Evolutionary conservation across 352 stramenopile species (phyloP).

Genomic region (Phytophthora pinifolia): DNA sequence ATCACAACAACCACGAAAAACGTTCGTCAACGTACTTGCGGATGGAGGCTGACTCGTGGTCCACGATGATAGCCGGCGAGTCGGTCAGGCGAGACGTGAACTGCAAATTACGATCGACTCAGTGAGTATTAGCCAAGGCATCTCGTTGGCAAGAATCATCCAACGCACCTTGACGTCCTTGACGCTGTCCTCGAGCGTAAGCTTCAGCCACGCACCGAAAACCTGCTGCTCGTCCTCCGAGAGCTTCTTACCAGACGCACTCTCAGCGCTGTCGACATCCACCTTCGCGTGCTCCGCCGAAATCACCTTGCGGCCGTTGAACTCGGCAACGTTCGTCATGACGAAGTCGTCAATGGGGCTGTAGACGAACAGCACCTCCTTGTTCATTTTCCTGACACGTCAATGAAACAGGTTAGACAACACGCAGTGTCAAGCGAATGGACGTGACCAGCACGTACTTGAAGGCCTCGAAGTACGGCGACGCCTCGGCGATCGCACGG

Average conservation of each 20-base stretch:
- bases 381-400: conserved; percentile 74
- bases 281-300: conserved; percentile 96
- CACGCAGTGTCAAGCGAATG: not conserved
- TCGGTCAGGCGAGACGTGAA: conserved; percentile 91
- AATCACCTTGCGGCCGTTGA: conserved; percentile 95
- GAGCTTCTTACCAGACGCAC: conserved; percentile 53
- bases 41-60: conserved; percentile 97
- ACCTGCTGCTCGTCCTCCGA: conserved; percentile 84
- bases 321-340: conserved; percentile 98
- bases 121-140: conserved; percentile 1
- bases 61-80: conserved; percentile 99
- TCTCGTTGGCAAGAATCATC: not conserved
- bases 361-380: conserved; percentile 99
- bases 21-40: conserved; percentile 71
- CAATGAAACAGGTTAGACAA: not conserved
- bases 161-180: conserved; percentile 78
- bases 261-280: conserved; percentile 78
- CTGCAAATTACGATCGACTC: conserved; percentile 21
- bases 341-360: conserved; percentile 99
- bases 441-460: conserved; percentile 65
- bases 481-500: conserved; percentile 94
- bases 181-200: conserved; percentile 88
- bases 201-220: conserved; percentile 94
- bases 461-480: conserved; percentile 99
- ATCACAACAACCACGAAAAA: too few relatives aligned